Evolutionary conservation across 257 asterid species (phyloP), one percentile per base, ranked within the genome.

Genomic region (Solanum chmielewskii): DNA sequence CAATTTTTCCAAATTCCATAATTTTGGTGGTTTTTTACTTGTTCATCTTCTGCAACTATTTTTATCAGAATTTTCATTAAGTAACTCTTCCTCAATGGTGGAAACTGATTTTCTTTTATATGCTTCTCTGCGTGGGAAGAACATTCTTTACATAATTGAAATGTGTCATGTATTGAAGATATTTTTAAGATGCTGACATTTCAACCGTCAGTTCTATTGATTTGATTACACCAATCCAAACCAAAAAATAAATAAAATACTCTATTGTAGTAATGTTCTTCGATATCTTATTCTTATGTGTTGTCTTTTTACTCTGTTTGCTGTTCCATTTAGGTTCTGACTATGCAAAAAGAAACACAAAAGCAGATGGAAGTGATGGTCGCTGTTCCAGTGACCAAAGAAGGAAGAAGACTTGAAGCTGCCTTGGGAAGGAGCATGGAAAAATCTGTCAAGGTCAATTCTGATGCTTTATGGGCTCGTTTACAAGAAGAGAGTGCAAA

Each of bases 381-480:
- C 88, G 88, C 98, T 80, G 94, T 21, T 59, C 95, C 97, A 87
- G 90, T 96, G 41, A 91, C 94, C 68, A 97, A 94, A 92, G 99
- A 97, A 92, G 94, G 98, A 70, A 95, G 91, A 91, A 91, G 97
- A 86, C 94, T 96, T 47, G 99, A 97, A 93, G 92, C 93, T 47
- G 91, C 98, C 66, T 85, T 96, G 89, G 98, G 98, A 41, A 88
- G 92, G 90, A 91, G 89, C 92, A 93, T 93, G 92, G 99, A 97
- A 92, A 96, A 95, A 87, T 87, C 93, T 76, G 90, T 91, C 84
- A 97, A 95, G 93, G 93, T 96, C 83, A 95, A 93, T 90, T 66
- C 92, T 64, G 99, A 97, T 93, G 98, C 98, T 77, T 66, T 95
- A 82, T 94, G 98, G 98, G 99, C 96, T 86, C 99, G 95, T 85